Evolutionary conservation across 176 grass and related monocot species (phyloP).

Genomic region (Calamus simplicifolius): DNA sequence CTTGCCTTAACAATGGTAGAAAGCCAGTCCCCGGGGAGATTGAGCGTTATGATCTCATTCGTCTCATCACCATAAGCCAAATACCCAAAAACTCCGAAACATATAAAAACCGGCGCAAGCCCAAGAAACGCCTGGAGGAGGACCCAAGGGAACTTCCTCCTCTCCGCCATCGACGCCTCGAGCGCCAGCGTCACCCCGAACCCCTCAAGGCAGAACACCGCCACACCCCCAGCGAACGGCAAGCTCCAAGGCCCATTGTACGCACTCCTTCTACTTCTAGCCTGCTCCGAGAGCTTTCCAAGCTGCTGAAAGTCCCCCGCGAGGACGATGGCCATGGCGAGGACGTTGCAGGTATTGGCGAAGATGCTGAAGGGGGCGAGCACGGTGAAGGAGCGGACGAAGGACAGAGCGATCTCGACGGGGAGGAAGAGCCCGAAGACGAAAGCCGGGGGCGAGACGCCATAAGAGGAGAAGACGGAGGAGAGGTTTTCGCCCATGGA

Average conservation of each 20-base stretch:
- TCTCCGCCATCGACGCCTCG: constrained; percentile 83
- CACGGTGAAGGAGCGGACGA: constrained; percentile 60
- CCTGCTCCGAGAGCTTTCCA: constrained; percentile 30
- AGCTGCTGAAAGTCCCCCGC: constrained; percentile 64
- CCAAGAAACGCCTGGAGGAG: constrained; percentile 64
- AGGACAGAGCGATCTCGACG: constrained; percentile 62
- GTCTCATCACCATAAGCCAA: constrained; percentile 74
- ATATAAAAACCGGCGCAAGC: constrained; percentile 46
- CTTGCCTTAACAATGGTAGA: constrained; percentile 70
- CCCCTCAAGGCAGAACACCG: constrained; percentile 86
- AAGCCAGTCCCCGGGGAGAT: constrained; percentile 72
- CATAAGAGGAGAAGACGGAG: constrained; percentile 38
- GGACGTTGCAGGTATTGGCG: constrained; percentile 65
- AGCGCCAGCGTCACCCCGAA: constrained; percentile 84
- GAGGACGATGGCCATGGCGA: constrained; percentile 85
- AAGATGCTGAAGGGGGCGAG: constrained; percentile 86
- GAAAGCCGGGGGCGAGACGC: constrained; percentile 19
- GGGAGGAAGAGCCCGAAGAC: constrained; percentile 76
- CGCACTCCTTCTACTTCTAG: constrained; percentile 45
- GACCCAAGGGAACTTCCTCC: constrained; percentile 59
- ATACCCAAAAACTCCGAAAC: constrained; percentile 79
- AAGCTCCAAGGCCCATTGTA: constrained; percentile 69
- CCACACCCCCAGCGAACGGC: constrained; percentile 60
- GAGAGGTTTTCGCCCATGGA: constrained; percentile 90
- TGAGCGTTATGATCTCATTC: constrained; percentile 89